phyloP scores from a whole-genome alignment of 306 rosid genomes.

The Cucurbita argyrosperma region DNA sequence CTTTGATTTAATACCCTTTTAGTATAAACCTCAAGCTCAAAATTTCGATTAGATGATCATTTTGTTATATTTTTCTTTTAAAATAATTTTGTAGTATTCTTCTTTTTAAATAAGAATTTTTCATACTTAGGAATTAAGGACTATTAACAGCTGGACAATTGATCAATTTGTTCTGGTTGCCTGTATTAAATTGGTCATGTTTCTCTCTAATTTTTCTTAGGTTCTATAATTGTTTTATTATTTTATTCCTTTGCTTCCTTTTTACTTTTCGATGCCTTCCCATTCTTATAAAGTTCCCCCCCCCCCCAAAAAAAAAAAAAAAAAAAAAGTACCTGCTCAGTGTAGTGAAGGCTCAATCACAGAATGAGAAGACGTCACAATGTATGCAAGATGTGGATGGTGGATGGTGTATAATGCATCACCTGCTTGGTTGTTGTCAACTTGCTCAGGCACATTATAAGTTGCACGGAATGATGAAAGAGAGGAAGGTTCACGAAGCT shows the following conservation, averaged over 20 bases:
- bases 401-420: conserved; percentile 78
- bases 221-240: not conserved
- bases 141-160: not conserved
- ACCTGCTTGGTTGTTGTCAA: conserved; percentile 81
- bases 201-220: not conserved
- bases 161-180: not conserved
- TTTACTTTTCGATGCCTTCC: not conserved
- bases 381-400: conserved; percentile 74
- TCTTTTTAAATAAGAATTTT: not conserved
- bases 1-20: not conserved
- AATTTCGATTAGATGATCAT: not conserved
- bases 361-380: conserved; percentile 69
- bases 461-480: conserved; percentile 51
- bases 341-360: conserved; percentile 56
- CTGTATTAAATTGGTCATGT: no score
- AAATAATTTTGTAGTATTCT: no score
- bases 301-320: not conserved
- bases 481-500: conserved; percentile 70
- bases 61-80: no score
- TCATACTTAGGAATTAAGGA: not conserved
- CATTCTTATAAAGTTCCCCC: not conserved
- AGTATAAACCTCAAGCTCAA: not conserved
- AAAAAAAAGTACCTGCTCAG: conserved; percentile 38
- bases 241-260: not conserved
- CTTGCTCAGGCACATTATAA: conserved; percentile 72